These are phyloP conservation scores for Cladosporium sp. DNA, from an alignment of 2,329 filamentous ascomycete genomes.

Conservation along the genomic window DNA sequence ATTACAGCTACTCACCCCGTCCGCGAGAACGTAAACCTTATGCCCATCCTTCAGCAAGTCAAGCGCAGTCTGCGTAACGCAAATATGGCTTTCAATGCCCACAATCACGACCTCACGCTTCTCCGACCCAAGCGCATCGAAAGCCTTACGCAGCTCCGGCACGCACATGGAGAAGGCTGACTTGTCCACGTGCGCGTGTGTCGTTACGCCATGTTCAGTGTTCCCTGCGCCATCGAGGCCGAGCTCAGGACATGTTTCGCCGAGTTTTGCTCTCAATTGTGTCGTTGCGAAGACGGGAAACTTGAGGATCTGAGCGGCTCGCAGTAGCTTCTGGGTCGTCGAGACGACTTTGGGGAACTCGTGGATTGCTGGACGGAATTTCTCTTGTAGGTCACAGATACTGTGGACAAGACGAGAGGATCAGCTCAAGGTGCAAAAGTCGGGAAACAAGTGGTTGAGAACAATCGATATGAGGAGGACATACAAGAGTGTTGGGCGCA, in stretches of 20 bases:
- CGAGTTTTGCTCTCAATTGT: slow-evolving; percentile 74
- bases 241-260: slow-evolving; percentile 73
- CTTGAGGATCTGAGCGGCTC: slow-evolving; percentile 50
- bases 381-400: slow-evolving; percentile 92
- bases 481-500: slow-evolving; percentile 17
- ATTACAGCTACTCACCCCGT: slow-evolving; percentile 87
- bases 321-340: slow-evolving; percentile 50
- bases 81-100: slow-evolving; percentile 92
- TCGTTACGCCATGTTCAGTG: slow-evolving; percentile 44
- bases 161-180: slow-evolving; percentile 85
- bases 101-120: slow-evolving; percentile 68
- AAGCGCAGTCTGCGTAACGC: slow-evolving; percentile 85
- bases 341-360: slow-evolving; percentile 72
- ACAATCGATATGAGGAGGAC: not conserved
- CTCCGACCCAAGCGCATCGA: slow-evolving; percentile 36
- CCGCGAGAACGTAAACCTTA: slow-evolving; percentile 79
- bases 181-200: slow-evolving; percentile 69
- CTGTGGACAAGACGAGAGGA: slow-evolving; percentile 31
- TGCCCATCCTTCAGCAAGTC: slow-evolving; percentile 74
- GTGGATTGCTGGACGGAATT: slow-evolving; percentile 77
- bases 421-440: not conserved
- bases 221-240: slow-evolving; percentile 40
- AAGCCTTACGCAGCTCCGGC: slow-evolving; percentile 56
- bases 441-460: not conserved
- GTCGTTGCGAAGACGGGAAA: slow-evolving; percentile 85